Percentiles rank a stretch among this genome's conserved stretches.
Evolutionary conservation across 1,139 yeast genomes (phyloP).

Genomic region (Kurtzmaniella quercitrusa): DNA sequence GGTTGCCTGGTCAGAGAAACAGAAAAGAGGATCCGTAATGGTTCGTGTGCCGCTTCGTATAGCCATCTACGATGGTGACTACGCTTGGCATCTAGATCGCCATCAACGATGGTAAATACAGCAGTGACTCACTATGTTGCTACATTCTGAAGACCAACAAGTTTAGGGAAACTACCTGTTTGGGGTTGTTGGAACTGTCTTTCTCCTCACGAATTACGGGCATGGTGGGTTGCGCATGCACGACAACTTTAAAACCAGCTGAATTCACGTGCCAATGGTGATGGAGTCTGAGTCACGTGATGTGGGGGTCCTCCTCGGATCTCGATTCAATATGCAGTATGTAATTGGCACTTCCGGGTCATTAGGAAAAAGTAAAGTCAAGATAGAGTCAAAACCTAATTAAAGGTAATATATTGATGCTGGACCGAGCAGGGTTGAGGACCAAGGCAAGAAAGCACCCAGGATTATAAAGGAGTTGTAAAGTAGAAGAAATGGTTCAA

Average conservation of each 20-base stretch:
- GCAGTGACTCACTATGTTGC: too few relatives aligned
- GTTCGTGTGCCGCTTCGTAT: too few relatives aligned
- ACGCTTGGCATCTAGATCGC: too few relatives aligned
- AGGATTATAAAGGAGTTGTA: not conserved
- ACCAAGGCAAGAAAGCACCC: too few relatives aligned
- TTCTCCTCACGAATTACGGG: not conserved
- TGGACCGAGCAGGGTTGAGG: not conserved
- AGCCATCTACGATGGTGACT: too few relatives aligned
- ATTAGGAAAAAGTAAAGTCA: not conserved
- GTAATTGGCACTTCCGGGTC: not conserved
- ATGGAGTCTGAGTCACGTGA: not conserved
- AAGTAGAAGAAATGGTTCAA: not conserved
- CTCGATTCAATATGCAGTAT: not conserved
- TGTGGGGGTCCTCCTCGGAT: not conserved
- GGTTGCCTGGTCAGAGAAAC: too few relatives aligned
- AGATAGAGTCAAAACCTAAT: not conserved
- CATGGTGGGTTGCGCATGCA: not conserved
- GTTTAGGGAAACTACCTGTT: not conserved
- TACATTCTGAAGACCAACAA: too few relatives aligned
- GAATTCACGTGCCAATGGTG: not conserved
- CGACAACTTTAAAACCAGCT: not conserved
- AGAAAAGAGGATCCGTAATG: too few relatives aligned
- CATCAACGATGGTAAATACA: too few relatives aligned
- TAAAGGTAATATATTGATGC: not conserved
- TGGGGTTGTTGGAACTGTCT: not conserved